Evolutionary conservation across 768 basidiomycete genomes (phyloP).

Genomic region (Mrakia frigida): DNA sequence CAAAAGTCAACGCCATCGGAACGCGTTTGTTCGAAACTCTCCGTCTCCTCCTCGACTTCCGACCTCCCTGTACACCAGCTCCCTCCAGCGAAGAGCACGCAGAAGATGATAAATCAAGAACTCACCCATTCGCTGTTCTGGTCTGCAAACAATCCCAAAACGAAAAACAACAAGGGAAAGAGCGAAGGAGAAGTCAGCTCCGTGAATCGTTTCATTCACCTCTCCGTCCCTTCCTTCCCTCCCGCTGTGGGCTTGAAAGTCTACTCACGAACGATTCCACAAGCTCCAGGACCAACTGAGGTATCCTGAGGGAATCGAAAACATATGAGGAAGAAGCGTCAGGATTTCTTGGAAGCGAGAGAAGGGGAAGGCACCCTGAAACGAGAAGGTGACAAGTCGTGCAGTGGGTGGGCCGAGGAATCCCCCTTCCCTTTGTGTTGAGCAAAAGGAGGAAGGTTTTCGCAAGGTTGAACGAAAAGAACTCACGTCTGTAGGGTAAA

Average conservation of each 20-base stretch:
- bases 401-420: too few relatives aligned
- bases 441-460: too few relatives aligned
- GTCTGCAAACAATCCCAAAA: too few relatives aligned
- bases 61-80: too few relatives aligned
- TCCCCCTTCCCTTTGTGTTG: too few relatives aligned
- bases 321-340: not conserved
- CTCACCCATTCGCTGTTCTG: slow-evolving; percentile 20
- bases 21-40: slow-evolving; percentile 2
- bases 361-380: slow-evolving; percentile 2
- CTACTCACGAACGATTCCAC: slow-evolving; percentile 16
- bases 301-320: not conserved
- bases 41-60: not conserved
- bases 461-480: too few relatives aligned
- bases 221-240: not conserved
- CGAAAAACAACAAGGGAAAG: too few relatives aligned
- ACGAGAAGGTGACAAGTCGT: not conserved
- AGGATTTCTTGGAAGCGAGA: not conserved
- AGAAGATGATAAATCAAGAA: not conserved
- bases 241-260: not conserved
- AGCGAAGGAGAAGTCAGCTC: not conserved
- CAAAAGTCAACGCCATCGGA: not conserved
- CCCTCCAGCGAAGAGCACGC: too few relatives aligned
- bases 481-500: not conserved
- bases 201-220: not conserved
- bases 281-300: not conserved